Evolutionary conservation across 2,329 filamentous ascomycete genomes (phyloP).

Genomic region (Fusarium sp.): DNA sequence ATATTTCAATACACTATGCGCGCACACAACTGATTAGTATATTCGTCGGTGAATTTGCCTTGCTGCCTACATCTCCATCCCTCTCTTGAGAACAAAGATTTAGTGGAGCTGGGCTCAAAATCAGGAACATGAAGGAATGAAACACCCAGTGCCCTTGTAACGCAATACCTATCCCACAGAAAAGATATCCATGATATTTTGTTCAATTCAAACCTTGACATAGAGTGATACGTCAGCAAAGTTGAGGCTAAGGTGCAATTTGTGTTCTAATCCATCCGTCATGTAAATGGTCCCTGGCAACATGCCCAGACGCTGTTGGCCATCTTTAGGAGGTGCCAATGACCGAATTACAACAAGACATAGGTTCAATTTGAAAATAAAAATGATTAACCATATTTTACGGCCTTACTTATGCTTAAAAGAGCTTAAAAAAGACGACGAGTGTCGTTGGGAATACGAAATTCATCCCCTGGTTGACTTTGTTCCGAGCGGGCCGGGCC

Average conservation of each 20-base stretch:
- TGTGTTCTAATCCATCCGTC: neutral
- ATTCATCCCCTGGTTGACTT: neutral
- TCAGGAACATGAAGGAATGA: neutral
- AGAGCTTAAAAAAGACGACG: neutral
- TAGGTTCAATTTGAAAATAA: rapidly evolving
- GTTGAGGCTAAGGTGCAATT: neutral
- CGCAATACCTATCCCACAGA: neutral
- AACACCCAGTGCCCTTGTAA: neutral
- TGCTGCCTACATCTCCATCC: too few species aligned
- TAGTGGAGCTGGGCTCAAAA: neutral
- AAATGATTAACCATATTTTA: neutral
- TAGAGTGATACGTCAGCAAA: neutral
- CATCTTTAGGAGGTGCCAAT: neutral
- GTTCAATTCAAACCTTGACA: too few species aligned
- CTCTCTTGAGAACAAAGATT: neutral
- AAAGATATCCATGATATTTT: neutral
- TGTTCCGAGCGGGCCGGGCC: neutral
- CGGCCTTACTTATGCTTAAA: neutral
- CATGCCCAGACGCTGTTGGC: neutral
- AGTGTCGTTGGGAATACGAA: neutral
- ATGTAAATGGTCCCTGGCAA: neutral
- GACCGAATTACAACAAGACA: neutral
- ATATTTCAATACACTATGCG: neutral
- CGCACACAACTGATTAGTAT: neutral
- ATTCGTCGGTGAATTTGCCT: neutral